A percentile compares a stretch with the other conserved stretches of the same genome.
These are phyloP conservation scores for Claviceps cyperi DNA, from an alignment of 2,329 filamentous ascomycete genomes.

Conservation along the genomic window DNA sequence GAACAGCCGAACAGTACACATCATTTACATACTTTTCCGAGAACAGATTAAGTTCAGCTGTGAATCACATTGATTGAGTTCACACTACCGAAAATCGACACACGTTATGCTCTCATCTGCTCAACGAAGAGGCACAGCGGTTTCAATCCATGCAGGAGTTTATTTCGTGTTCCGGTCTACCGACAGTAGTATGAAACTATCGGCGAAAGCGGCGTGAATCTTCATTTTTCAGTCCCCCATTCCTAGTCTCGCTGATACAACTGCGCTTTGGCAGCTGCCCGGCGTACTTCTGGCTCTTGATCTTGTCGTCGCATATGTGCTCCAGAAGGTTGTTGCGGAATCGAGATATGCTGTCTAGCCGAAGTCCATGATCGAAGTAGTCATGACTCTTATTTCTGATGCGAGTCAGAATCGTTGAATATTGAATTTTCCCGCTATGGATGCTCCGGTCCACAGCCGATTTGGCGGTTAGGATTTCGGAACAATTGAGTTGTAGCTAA, in stretches of 20 bases:
- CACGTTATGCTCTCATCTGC: neutral
- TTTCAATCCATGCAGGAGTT: neutral
- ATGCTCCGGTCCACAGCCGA: too few relatives aligned
- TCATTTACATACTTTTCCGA: too few relatives aligned
- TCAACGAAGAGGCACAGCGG: neutral
- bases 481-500: too few relatives aligned
- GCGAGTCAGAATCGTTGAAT: too few relatives aligned
- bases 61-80: too few relatives aligned
- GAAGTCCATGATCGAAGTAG: neutral
- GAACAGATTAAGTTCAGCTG: too few relatives aligned
- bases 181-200: neutral
- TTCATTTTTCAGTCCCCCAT: neutral
- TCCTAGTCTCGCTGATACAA: neutral
- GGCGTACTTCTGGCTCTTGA: neutral
- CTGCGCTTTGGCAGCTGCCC: neutral
- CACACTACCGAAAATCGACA: neutral
- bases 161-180: neutral
- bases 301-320: neutral
- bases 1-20: too few relatives aligned
- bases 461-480: too few relatives aligned
- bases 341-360: neutral
- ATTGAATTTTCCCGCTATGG: too few relatives aligned
- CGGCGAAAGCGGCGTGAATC: neutral
- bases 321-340: neutral
- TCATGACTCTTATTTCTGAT: neutral